Percentiles rank a stretch among this genome's conserved stretches.
Evolutionary conservation across 2,329 filamentous ascomycete genomes (phyloP).

Genomic region (Penicillium capsulatum): DNA sequence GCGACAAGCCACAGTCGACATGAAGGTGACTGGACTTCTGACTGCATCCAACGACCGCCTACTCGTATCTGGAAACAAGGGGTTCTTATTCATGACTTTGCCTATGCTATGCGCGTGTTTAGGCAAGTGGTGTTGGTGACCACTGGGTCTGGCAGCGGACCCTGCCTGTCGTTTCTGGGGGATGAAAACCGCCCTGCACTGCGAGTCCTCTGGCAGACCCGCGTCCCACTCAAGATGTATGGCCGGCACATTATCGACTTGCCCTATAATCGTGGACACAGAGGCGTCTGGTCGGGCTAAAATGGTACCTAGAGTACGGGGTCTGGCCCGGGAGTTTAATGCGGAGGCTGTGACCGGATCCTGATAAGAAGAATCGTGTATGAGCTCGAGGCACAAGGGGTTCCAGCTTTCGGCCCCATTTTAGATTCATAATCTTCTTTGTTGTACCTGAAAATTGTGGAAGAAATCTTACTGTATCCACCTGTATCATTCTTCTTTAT

Average conservation of each 20-base stretch:
- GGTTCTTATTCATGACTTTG: slow-evolving; percentile 62
- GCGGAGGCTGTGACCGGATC: slow-evolving; percentile 65
- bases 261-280: slow-evolving; percentile 66
- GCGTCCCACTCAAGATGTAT: slow-evolving; percentile 59
- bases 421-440: slow-evolving; percentile 62
- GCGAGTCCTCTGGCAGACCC: slow-evolving; percentile 67
- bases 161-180: slow-evolving; percentile 60
- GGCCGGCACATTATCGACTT: slow-evolving; percentile 54
- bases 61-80: slow-evolving; percentile 64
- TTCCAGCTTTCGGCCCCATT: slow-evolving; percentile 68
- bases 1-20: slow-evolving; percentile 52
- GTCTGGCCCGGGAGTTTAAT: slow-evolving; percentile 44
- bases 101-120: slow-evolving; percentile 65
- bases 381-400: slow-evolving; percentile 60
- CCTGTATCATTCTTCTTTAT: no score
- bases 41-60: slow-evolving; percentile 59
- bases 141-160: slow-evolving; percentile 70
- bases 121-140: slow-evolving; percentile 62
- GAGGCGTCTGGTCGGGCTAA: slow-evolving; percentile 56
- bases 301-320: slow-evolving; percentile 54
- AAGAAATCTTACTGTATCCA: no score
- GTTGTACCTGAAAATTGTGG: no score
- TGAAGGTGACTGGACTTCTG: slow-evolving; percentile 65
- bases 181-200: slow-evolving; percentile 39
- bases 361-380: slow-evolving; percentile 67